Evolutionary conservation across 2,329 filamentous ascomycete species (phyloP), one percentile per base, ranked within the genome.

Genomic region (Phymatotrichopsis omnivora): DNA sequence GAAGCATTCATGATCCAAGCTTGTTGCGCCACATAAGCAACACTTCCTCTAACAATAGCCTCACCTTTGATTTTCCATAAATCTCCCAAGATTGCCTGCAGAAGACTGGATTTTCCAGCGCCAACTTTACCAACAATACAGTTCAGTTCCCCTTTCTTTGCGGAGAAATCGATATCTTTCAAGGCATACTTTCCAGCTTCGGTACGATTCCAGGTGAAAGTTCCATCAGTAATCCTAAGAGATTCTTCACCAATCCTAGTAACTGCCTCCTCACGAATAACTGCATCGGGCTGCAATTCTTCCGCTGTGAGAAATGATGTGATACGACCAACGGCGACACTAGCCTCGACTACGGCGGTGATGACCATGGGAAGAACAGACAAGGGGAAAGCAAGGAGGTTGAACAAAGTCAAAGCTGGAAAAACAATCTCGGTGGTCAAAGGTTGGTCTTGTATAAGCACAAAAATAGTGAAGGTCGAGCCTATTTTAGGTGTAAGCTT

Each of bases 1-100:
- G 84, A 93, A 7, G 91, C 91, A 61, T 98, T 98, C 79, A 96
- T 89, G 41, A 98, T 83, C 91, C 93, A 98, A 16, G 86, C 71
- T 59, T 84, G 79, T 63, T 98, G 93, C 12, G 86, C 84, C 47
- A 93, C 91, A 62, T 96, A 98, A 1, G 91, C 91, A 30, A 85
- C 75, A 22, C 73, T 76, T 35, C 91, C 93, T 56, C 83, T 79
- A 7, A 98, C 72, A 44, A 82, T 72, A 3, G 95, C 89, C 52
- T 83, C 73, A 36, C 91, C 91, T 50, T 83, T 78, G 38, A 81
- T 72, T 63, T 95, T 96, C 79, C 82, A 95, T 3, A 98, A 64
- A 63, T 96, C 87, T 49, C 91, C 91, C 4, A 98, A 74, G 45
- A 98, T 74, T 43, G 82, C 77, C 62, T 93, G 83, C 5, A 98